Evolutionary conservation across 2,329 filamentous ascomycete genomes (phyloP).

Genomic region (Fusarium continuum): DNA sequence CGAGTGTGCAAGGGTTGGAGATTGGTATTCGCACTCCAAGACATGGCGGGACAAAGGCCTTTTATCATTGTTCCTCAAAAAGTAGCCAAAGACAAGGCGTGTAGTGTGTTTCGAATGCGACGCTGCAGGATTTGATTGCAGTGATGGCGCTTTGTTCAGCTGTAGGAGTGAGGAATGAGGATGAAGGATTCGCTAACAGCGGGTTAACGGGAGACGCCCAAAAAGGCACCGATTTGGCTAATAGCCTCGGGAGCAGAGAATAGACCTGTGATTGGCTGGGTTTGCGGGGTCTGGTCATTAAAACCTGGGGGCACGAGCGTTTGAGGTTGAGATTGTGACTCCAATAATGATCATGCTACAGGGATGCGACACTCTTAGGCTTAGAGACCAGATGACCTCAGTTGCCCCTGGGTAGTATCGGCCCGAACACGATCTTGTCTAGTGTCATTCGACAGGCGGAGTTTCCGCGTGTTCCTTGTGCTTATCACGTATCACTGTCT

Average conservation of each 20-base stretch:
- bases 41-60: background rate
- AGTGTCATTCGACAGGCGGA: constrained; percentile 21
- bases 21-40: background rate
- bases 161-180: background rate
- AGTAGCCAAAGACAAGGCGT: background rate
- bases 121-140: constrained; percentile 20
- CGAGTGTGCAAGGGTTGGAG: background rate
- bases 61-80: background rate
- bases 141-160: constrained; percentile 2
- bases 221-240: background rate
- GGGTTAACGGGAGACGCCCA: background rate
- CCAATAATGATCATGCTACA: constrained; percentile 17
- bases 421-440: constrained; percentile 7
- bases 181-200: constrained; percentile 1
- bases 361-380: background rate
- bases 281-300: constrained; percentile 22
- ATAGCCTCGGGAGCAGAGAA: background rate
- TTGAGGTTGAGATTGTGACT: constrained; percentile 1
- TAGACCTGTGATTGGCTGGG: background rate
- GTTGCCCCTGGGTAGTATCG: constrained; percentile 5
- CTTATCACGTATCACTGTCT: background rate
- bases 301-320: constrained; percentile 14
- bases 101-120: background rate
- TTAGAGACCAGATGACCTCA: constrained; percentile 3
- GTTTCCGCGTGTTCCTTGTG: constrained; percentile 6